A percentile compares a stretch with the other conserved stretches of the same genome.
These are phyloP conservation scores for Trypanosoma cruzi DNA, from an alignment of 208 protist species.

Conservation along the genomic window DNA sequence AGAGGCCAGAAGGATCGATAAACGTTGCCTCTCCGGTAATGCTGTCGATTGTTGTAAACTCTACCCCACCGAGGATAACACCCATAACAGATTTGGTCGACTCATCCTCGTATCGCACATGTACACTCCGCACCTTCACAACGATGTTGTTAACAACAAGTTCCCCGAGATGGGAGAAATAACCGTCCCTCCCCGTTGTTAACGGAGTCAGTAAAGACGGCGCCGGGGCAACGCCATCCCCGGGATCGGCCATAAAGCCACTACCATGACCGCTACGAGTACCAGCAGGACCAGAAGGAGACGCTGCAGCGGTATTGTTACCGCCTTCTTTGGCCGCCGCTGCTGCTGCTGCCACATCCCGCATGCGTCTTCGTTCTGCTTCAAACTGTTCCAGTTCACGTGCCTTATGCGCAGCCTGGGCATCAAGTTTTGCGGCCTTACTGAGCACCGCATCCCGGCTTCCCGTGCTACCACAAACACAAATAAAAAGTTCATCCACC, in stretches of 20 bases:
- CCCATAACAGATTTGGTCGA: slow-evolving; percentile 59
- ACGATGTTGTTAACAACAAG: slow-evolving; percentile 90
- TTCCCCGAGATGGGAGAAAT: slow-evolving; percentile 80
- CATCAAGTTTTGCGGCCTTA: slow-evolving; percentile 57
- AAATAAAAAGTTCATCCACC: slow-evolving; percentile 79
- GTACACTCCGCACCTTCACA: slow-evolving; percentile 76
- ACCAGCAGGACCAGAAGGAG: not conserved
- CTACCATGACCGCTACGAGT: not conserved
- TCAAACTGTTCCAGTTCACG: slow-evolving; percentile 73
- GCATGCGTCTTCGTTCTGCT: slow-evolving; percentile 53
- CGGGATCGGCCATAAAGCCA: not conserved
- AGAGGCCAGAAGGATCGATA: slow-evolving; percentile 57
- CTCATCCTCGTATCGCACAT: slow-evolving; percentile 87
- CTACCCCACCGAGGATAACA: slow-evolving; percentile 70
- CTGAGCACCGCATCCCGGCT: slow-evolving; percentile 14
- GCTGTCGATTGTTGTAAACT: slow-evolving; percentile 78
- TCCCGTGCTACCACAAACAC: slow-evolving; percentile 33
- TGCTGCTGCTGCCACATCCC: slow-evolving; percentile 28
- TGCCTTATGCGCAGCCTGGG: slow-evolving; percentile 49
- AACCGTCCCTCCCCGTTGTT: slow-evolving; percentile 33
- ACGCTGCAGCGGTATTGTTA: not conserved
- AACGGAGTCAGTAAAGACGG: not conserved
- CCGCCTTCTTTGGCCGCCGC: not conserved
- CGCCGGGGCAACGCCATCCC: not conserved
- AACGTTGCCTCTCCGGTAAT: slow-evolving; percentile 71